Conservation (phyloP, 345 rosid species). For the Citrus hindsii region DNA sequence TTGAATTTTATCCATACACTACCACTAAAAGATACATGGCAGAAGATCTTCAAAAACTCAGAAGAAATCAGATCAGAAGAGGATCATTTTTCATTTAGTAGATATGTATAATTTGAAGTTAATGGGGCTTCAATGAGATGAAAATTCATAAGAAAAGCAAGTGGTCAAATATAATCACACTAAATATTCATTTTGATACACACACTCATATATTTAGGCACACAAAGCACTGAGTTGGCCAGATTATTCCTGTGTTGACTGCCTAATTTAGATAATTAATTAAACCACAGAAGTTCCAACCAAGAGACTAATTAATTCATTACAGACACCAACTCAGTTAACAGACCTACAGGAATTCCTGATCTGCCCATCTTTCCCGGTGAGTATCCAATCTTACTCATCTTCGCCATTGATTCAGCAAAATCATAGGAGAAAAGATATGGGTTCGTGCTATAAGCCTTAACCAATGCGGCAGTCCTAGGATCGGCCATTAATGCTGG, state of each 20-base stretch:
- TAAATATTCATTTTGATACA: no score
- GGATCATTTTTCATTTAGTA: no score
- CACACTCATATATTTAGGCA: no score
- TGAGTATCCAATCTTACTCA: constrained; percentile 58
- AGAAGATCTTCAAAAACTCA: no score
- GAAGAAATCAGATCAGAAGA: no score
- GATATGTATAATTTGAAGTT: no score
- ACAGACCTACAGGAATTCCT: constrained; percentile 63
- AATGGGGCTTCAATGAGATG: no score
- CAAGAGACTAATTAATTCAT: background rate
- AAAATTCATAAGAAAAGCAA: no score
- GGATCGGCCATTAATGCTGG: constrained; percentile 50
- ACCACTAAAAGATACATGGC: no score
- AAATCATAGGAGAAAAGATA: constrained; percentile 54
- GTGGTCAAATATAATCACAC: no score
- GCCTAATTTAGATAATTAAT: background rate
- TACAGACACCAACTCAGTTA: constrained; percentile 21
- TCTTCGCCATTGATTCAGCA: constrained; percentile 64
- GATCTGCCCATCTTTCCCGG: constrained; percentile 57
- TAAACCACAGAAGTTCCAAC: background rate
- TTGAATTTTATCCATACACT: no score
- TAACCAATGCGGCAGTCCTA: constrained; percentile 47
- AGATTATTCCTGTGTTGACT: background rate
- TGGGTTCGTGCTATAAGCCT: constrained; percentile 45
- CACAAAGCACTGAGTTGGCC: background rate